A percentile compares a stretch with the other conserved stretches of the same genome.
Evolutionary conservation across 768 basidiomycete species (phyloP).

Genomic region (Mycena leptocephala): DNA sequence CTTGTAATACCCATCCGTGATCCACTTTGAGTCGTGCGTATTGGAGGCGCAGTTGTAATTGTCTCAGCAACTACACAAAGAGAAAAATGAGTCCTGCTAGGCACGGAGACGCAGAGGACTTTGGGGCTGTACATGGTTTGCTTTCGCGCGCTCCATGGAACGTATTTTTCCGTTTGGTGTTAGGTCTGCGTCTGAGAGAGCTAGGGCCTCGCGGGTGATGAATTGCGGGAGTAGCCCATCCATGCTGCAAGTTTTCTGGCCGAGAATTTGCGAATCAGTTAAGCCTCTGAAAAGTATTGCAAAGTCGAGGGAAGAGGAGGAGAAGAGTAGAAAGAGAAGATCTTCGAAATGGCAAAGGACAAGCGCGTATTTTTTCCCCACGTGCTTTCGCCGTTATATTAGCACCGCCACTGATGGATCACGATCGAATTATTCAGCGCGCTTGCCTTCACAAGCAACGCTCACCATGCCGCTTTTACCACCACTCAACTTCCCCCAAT

Average conservation of each 20-base stretch:
- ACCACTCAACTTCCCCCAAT: constrained; percentile 91
- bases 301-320: too few species aligned
- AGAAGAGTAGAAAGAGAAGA: background rate
- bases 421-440: constrained; percentile 8
- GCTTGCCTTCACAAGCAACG: background rate
- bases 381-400: background rate
- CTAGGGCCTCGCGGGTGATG: background rate
- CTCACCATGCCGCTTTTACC: constrained; percentile 78
- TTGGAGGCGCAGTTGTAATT: constrained; percentile 82
- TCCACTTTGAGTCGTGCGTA: constrained; percentile 88
- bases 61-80: constrained; percentile 71
- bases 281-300: background rate
- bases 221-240: background rate
- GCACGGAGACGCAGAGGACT: background rate
- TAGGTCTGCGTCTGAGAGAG: constrained; percentile 4
- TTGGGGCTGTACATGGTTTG: constrained; percentile 66
- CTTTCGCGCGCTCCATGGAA: constrained; percentile 69
- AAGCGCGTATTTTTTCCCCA: background rate
- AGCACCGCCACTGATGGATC: constrained; percentile 22
- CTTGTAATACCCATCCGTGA: constrained; percentile 79
- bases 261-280: background rate
- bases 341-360: background rate
- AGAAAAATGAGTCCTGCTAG: constrained; percentile 1
- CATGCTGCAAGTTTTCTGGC: background rate
- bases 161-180: constrained; percentile 59